These are phyloP conservation scores for Syzygium grande DNA, from an alignment of 345 rosid genomes.

Conservation along the genomic window DNA sequence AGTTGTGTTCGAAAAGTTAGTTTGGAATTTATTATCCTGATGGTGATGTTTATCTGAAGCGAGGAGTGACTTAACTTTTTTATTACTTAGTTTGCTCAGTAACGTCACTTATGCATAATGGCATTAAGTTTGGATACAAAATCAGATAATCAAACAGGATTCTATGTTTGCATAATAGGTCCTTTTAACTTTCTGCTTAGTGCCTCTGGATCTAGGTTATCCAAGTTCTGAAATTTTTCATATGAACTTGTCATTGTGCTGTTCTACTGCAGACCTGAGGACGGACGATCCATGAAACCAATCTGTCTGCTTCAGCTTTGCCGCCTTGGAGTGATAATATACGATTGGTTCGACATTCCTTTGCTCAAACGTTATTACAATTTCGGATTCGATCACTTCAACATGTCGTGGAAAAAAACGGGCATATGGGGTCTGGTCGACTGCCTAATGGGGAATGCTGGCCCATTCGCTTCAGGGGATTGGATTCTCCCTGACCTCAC, in stretches of 20 bases:
- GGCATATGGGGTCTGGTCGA: constrained; percentile 68
- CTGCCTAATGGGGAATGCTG: constrained; percentile 64
- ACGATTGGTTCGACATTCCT: constrained; percentile 92
- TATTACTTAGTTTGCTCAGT: background rate
- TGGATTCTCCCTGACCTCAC: constrained; percentile 98
- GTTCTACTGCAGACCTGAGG: constrained; percentile 55
- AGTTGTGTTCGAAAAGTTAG: background rate
- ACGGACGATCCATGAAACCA: constrained; percentile 66
- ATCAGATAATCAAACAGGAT: background rate
- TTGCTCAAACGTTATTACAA: constrained; percentile 81
- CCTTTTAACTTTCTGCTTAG: background rate
- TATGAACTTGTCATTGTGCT: background rate
- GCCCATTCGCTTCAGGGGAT: constrained; percentile 84
- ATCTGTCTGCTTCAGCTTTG: constrained; percentile 72
- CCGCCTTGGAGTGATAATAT: constrained; percentile 71
- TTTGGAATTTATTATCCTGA: background rate
- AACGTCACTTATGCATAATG: background rate
- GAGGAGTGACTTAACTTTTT: background rate
- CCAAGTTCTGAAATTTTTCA: background rate
- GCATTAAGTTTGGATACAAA: background rate
- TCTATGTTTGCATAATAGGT: background rate
- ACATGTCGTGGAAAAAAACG: constrained; percentile 62
- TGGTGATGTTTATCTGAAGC: background rate
- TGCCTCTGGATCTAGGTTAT: background rate
- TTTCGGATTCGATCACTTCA: constrained; percentile 92